Conservation (phyloP, 2,329 filamentous ascomycete species). For the Trichoderma afroharzianum region DNA sequence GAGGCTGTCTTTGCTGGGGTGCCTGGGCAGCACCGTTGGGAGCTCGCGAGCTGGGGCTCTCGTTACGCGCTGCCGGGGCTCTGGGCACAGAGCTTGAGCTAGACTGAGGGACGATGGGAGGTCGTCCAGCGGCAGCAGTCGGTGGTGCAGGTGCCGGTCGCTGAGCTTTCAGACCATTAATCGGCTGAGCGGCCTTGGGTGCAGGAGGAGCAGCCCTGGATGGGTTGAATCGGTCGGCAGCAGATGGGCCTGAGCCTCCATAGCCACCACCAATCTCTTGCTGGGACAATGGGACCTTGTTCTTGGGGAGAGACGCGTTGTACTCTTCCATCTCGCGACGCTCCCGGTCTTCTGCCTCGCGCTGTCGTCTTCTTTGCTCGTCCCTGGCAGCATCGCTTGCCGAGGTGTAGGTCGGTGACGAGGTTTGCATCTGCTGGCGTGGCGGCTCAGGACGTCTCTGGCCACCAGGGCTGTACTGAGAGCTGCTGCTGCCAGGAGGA, state of each 20-base stretch:
- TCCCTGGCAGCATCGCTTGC: slow-evolving; percentile 48
- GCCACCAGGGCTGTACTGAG: slow-evolving; percentile 41
- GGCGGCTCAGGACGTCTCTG: slow-evolving; percentile 50
- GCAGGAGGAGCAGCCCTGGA: slow-evolving; percentile 79
- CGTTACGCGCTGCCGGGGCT: slow-evolving; percentile 42
- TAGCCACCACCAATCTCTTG: slow-evolving; percentile 76
- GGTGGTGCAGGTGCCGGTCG: slow-evolving; percentile 76
- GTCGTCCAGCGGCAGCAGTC: slow-evolving; percentile 42
- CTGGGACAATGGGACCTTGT: slow-evolving; percentile 74
- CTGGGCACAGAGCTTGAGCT: slow-evolving; percentile 45
- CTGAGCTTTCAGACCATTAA: slow-evolving; percentile 62
- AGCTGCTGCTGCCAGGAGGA: slow-evolving; percentile 35
- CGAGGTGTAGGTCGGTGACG: slow-evolving; percentile 51
- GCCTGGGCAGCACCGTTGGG: slow-evolving; percentile 51
- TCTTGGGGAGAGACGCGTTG: slow-evolving; percentile 83
- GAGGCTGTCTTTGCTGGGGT: slow-evolving; percentile 46
- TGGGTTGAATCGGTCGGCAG: slow-evolving; percentile 76
- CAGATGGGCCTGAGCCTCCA: slow-evolving; percentile 38
- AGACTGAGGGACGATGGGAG: slow-evolving; percentile 47
- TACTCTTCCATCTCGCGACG: slow-evolving; percentile 80
- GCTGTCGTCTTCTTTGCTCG: slow-evolving; percentile 57
- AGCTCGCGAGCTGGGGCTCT: slow-evolving; percentile 54
- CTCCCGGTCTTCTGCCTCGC: slow-evolving; percentile 61
- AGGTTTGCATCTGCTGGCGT: slow-evolving; percentile 56
- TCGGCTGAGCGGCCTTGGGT: slow-evolving; percentile 60